These are phyloP conservation scores for Fomitiporia mediterranea DNA, from an alignment of 1,284 basidiomycete genomes.

Conservation along the genomic window DNA sequence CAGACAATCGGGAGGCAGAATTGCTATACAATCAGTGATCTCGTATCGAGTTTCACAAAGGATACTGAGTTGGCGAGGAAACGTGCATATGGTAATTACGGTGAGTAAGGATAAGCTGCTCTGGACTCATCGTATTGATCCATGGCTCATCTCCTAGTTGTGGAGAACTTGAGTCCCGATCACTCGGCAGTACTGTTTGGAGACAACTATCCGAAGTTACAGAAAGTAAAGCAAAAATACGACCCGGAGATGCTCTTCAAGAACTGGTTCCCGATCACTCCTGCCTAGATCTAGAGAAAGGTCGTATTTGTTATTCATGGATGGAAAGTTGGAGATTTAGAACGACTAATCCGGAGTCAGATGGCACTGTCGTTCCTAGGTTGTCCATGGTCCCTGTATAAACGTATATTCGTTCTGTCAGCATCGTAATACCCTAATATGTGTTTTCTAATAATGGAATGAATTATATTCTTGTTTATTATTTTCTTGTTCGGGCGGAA, in stretches of 20 bases:
- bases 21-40: conserved; percentile 22
- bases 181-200: conserved; percentile 16
- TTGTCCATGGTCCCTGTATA: too few species aligned
- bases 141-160: neutral
- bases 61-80: conserved; percentile 5
- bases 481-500: too few species aligned
- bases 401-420: too few species aligned
- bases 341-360: too few species aligned
- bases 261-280: conserved; percentile 19
- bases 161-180: neutral
- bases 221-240: conserved; percentile 20
- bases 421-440: too few species aligned
- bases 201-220: conserved; percentile 17
- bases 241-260: conserved; percentile 19
- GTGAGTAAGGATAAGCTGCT: conserved; percentile 21
- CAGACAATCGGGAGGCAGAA: conserved; percentile 26
- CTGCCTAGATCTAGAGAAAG: too few species aligned
- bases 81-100: conserved; percentile 29
- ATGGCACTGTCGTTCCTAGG: too few species aligned
- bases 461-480: too few species aligned
- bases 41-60: conserved; percentile 19
- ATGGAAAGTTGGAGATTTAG: too few species aligned
- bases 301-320: too few species aligned
- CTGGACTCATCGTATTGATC: neutral
- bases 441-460: too few species aligned